Base-by-base conservation (phyloP, 2,329 filamentous ascomycete species). In the Balansia obtecta region DNA sequence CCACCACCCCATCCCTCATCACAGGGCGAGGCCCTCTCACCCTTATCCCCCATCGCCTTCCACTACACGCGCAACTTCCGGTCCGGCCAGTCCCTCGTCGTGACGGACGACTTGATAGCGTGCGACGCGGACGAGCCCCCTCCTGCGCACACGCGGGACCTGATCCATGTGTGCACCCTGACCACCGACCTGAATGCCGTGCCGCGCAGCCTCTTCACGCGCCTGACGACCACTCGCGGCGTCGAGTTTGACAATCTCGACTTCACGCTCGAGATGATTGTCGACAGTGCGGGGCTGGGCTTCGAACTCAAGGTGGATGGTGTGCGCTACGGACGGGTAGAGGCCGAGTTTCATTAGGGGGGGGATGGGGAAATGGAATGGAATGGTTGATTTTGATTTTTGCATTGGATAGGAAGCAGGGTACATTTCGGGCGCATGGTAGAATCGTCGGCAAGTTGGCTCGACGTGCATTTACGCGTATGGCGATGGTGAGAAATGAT, bases 21-120 rank as follows among this genome's bases (percentile, higher is more conserved):
- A 86, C 10, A 86, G 82, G 85, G 84, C 52, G 85, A 88, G 57
- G 78, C 85, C 38, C 77, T 90, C 38, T 88, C 84, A 8, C 82
- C 86, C n/a, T 71, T 80, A 1, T 74, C 78, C 1, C 86, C 86
- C 0, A 83, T 90, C 52, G 85, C 84, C 2, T 90, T 91, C 67
- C 86, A 90, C 70, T 91, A 90, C 68, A 90, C 86, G 3, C 82
- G 86, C 54, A 91, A 90, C 65, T 91, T 91, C 68, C 79, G 85
- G 1, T 85, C 85, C 0, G 83, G 84, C 0, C 86, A 90, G 65
- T 86, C 83, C 0, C 75, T 89, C 7, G 67, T 88, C 4, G 86
- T 91, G 6, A 86, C 86, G 48, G 86, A 91, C 65, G 86, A 91
- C 59, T 70, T 91, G 38, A 87, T 90, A 53, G 85, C 83, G 4